These are phyloP conservation scores for Cenchrus americanus DNA, from an alignment of 176 grass and related monocot species.

Conservation along the genomic window DNA sequence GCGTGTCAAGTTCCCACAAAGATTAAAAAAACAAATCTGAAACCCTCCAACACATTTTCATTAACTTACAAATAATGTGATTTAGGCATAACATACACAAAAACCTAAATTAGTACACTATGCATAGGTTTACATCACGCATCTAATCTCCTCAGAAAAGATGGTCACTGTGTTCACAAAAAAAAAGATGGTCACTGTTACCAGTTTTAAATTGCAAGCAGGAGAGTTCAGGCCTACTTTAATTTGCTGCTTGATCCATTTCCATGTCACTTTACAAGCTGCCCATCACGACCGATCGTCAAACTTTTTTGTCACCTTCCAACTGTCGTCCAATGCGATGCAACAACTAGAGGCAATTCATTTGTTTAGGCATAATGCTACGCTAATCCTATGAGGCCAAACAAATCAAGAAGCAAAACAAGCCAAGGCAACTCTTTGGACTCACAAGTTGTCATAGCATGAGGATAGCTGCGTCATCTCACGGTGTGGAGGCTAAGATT, in stretches of 20 bases:
- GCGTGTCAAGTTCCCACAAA: not conserved
- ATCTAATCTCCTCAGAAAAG: not conserved
- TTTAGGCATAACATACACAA: not conserved
- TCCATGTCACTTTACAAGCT: not conserved
- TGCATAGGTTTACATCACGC: not conserved
- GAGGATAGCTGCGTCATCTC: not conserved
- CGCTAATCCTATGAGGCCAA: constrained; percentile 20
- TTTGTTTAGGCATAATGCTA: not conserved
- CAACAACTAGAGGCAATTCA: constrained; percentile 24
- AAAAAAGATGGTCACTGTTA: too few relatives aligned
- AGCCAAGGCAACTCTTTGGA: not conserved
- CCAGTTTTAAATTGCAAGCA: not conserved
- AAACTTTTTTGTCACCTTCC: constrained; percentile 4
- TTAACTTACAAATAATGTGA: not conserved
- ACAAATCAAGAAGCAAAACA: constrained; percentile 6
- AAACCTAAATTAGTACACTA: not conserved
- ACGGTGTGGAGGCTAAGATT: not conserved
- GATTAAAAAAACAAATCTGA: not conserved
- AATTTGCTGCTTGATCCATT: not conserved
- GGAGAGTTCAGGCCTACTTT: constrained; percentile 7
- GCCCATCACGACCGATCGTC: not conserved
- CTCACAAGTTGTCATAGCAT: not conserved
- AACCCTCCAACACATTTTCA: not conserved
- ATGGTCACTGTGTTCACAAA: too few relatives aligned
- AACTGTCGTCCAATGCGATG: constrained; percentile 21